Evolutionary conservation across 1,284 basidiomycete species (phyloP).

Genomic region (Chalciporus sp.): DNA sequence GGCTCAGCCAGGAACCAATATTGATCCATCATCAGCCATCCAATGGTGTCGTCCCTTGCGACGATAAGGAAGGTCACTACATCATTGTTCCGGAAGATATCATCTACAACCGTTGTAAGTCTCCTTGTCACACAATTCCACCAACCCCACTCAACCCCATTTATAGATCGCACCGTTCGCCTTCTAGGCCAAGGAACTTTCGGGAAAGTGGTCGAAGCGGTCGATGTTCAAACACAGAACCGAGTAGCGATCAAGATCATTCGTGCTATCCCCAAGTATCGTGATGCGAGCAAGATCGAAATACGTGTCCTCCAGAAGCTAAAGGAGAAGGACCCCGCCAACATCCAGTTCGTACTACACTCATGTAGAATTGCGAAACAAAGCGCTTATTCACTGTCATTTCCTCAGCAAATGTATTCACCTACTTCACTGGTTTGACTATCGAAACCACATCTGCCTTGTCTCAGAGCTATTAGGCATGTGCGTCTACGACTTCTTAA

Average conservation of each 20-base stretch:
- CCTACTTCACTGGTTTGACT: slow-evolving; percentile 93
- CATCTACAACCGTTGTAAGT: slow-evolving; percentile 81
- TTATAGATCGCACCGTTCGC: slow-evolving; percentile 83
- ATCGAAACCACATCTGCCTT: slow-evolving; percentile 96
- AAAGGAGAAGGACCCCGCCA: slow-evolving; percentile 87
- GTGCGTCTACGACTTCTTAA: slow-evolving; percentile 99
- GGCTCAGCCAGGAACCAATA: slow-evolving; percentile 22
- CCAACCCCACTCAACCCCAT: slow-evolving; percentile 19
- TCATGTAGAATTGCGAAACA: not conserved
- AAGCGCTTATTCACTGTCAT: slow-evolving; percentile 16
- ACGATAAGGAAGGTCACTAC: slow-evolving; percentile 95
- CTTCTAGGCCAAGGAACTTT: slow-evolving; percentile 98
- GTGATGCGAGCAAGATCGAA: slow-evolving; percentile 99
- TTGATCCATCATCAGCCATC: slow-evolving; percentile 46
- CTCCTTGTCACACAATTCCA: not conserved
- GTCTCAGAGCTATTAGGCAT: slow-evolving; percentile 96
- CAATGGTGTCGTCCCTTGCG: slow-evolving; percentile 70
- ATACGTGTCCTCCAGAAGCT: slow-evolving; percentile 93
- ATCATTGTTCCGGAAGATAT: slow-evolving; percentile 90
- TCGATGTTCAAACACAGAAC: slow-evolving; percentile 76
- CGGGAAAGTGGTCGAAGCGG: slow-evolving; percentile 96
- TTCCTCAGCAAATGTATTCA: slow-evolving; percentile 93
- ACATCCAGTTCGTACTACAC: slow-evolving; percentile 74
- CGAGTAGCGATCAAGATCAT: slow-evolving; percentile 99
- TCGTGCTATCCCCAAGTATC: slow-evolving; percentile 93